phyloP scores from a whole-genome alignment of 2,329 filamentous ascomycete species.

The Sclerotinia nivalis region DNA sequence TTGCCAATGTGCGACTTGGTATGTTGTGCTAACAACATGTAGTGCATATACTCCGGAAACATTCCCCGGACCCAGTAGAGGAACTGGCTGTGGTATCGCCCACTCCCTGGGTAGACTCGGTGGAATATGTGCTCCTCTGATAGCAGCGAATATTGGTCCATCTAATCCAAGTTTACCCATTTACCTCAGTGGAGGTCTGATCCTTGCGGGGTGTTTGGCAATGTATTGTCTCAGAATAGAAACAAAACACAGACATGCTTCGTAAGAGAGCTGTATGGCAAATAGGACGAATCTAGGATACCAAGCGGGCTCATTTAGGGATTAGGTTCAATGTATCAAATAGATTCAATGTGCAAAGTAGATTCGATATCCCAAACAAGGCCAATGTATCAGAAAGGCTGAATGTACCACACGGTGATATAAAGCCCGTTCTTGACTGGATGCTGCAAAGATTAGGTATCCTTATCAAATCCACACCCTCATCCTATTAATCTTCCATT shows the following conservation, averaged over 20 bases:
- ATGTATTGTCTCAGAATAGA: constrained; percentile 64
- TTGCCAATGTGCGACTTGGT: background rate
- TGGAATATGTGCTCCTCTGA: constrained; percentile 67
- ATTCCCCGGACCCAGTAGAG: constrained; percentile 70
- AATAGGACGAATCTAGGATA: background rate
- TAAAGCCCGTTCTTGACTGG: background rate
- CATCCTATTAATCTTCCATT: background rate
- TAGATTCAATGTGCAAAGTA: background rate
- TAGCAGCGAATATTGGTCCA: constrained; percentile 54
- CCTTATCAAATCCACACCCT: background rate
- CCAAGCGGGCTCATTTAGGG: background rate
- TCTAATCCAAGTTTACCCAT: constrained; percentile 56
- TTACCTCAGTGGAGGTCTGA: constrained; percentile 57
- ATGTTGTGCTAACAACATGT: constrained; percentile 5
- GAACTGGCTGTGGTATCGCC: constrained; percentile 70
- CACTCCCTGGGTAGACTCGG: constrained; percentile 69
- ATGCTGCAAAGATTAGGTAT: background rate
- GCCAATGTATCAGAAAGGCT: background rate
- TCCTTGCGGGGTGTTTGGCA: constrained; percentile 59
- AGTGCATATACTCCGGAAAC: constrained; percentile 72
- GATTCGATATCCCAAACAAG: background rate
- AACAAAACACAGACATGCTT: constrained; percentile 58
- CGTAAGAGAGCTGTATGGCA: constrained; percentile 43
- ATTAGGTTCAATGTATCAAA: background rate
- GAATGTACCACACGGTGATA: background rate